Conservation (phyloP, 2,329 filamentous ascomycete genomes). For the Colletotrichum plurivorum region DNA sequence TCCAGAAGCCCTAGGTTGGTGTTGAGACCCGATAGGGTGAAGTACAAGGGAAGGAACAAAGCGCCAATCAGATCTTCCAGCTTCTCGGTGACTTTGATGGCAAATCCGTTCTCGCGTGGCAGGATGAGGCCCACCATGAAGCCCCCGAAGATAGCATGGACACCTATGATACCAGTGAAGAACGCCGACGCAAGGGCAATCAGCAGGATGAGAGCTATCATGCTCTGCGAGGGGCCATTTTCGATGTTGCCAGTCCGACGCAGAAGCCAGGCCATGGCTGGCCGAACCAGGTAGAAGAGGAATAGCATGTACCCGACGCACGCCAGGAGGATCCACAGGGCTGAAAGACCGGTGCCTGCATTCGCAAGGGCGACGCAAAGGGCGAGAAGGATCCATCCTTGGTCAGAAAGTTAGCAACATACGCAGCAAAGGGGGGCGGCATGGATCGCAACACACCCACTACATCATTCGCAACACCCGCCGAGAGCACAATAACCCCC, state of each 20-base stretch:
- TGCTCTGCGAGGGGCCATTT: constrained; percentile 88
- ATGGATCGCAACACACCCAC: constrained; percentile 51
- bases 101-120: constrained; percentile 90
- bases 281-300: constrained; percentile 80
- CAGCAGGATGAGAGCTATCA: constrained; percentile 86
- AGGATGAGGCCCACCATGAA: constrained; percentile 92
- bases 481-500: constrained; percentile 89
- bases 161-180: constrained; percentile 90
- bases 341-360: constrained; percentile 83
- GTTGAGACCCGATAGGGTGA: constrained; percentile 84
- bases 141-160: constrained; percentile 94
- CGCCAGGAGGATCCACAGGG: constrained; percentile 86
- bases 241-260: constrained; percentile 82
- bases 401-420: too few species aligned
- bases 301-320: constrained; percentile 83
- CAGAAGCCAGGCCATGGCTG: constrained; percentile 81
- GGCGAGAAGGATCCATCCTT: constrained; percentile 85
- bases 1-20: constrained; percentile 85
- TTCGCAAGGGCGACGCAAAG: constrained; percentile 95
- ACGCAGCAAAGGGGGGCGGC: too few species aligned
- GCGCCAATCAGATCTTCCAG: constrained; percentile 91
- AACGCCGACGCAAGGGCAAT: constrained; percentile 86
- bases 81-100: constrained; percentile 92
- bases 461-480: constrained; percentile 92
- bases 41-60: constrained; percentile 88